Evolutionary conservation across 1,284 basidiomycete species (phyloP), one percentile per base, ranked within the genome.

Genomic region (Melampsora occidentalis): DNA sequence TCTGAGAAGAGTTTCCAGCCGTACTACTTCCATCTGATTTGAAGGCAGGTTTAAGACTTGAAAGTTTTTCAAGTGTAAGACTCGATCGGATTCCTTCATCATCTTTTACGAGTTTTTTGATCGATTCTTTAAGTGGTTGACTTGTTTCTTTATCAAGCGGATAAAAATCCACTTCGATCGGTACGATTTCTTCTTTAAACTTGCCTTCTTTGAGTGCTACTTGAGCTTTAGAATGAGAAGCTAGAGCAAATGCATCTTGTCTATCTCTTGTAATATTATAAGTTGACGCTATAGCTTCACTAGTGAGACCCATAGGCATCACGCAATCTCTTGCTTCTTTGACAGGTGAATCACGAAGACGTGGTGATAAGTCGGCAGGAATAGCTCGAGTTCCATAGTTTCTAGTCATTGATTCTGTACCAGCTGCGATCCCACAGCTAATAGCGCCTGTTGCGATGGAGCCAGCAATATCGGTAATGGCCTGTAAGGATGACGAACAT

Each of bases 401-500:
- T 48, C 79, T 77, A n/a, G 80, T 82, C 82, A 82, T 82, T 51
- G 78, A 79, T 76, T 82, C 82, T 28, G 81, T 79, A 39, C 82
- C 82, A 12, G 81, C 81, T 20, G 81, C 82, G 25, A 82, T 79
- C 57, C 82, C 82, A 51, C 79, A 78, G 62, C 79, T 71, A 66
- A 82, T 82, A 53, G 80, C 79, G 35, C 81, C 81, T 4, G 77
- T 77, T 10, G 72, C 84, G 71, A 84, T 84, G 22, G 80, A 79
- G 33, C 81, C 79, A 31, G 83, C 83, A 63, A 84, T 82, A 70
- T 83, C 81, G 48, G 82, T 83, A 33, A 83, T 80, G n/a, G 81
- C 80, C 66, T 83, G 82, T 22, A 84, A 78, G 42, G 81, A 81
- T 33, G 81, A 82, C 3, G 83, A 81, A 78, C 83, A 84, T 77